Conservation (phyloP, 2,329 filamentous ascomycete species). For the Trichothecium sympodiale region DNA sequence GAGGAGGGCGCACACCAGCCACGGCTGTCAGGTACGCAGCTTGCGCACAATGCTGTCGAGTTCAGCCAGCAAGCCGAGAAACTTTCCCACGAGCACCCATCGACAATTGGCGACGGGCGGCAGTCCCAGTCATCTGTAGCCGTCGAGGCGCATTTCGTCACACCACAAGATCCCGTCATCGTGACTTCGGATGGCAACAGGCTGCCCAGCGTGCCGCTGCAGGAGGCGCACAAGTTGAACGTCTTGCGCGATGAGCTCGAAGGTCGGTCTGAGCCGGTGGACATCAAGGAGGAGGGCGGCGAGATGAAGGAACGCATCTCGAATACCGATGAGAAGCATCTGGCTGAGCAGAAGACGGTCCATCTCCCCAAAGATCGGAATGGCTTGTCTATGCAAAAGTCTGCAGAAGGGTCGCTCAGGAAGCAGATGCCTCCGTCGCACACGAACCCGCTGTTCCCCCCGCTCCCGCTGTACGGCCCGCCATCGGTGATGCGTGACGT, state of each 20-base stretch:
- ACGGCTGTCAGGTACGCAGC: neutral
- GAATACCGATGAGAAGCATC: conserved; percentile 18
- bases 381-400: conserved; percentile 26
- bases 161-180: conserved; percentile 61
- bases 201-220: conserved; percentile 56
- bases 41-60: conserved; percentile 21
- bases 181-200: conserved; percentile 55
- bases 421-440: conserved; percentile 49
- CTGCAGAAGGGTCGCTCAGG: conserved; percentile 33
- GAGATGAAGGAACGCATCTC: conserved; percentile 14
- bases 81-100: conserved; percentile 30
- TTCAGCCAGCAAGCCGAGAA: conserved; percentile 53
- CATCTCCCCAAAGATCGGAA: conserved; percentile 16
- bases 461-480: conserved; percentile 70
- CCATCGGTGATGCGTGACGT: conserved; percentile 53
- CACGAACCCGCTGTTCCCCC: conserved; percentile 75
- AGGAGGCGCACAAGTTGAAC: conserved; percentile 63
- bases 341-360: conserved; percentile 11
- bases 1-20: no score
- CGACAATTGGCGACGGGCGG: neutral
- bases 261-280: conserved; percentile 12
- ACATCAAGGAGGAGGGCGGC: conserved; percentile 13
- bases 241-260: conserved; percentile 40
- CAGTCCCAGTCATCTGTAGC: conserved; percentile 30
- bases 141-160: conserved; percentile 53